phyloP scores from a whole-genome alignment of 2,329 filamentous ascomycete genomes.

The Fusarium longipes region DNA sequence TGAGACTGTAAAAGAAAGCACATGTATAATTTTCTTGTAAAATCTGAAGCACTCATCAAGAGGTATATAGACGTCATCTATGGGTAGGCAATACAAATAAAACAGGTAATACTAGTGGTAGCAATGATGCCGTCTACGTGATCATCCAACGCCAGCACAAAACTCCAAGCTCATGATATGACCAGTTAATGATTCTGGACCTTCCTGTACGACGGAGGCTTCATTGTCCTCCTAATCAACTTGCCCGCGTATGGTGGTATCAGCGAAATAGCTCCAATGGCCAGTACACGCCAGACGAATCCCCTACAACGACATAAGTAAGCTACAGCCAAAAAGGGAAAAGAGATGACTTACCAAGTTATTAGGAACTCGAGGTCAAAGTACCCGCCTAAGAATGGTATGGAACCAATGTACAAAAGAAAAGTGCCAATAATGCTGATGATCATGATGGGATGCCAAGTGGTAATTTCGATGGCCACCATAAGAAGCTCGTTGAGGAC shows the following conservation, averaged over 20 bases:
- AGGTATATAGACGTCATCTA: conserved; percentile 29
- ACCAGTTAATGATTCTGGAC: conserved; percentile 73
- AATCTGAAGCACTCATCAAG: conserved; percentile 15
- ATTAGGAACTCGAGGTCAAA: conserved; percentile 86
- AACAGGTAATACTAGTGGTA: conserved; percentile 29
- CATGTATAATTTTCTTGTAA: conserved; percentile 18
- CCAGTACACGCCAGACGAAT: conserved; percentile 88
- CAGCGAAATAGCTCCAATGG: conserved; percentile 82
- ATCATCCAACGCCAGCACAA: conserved; percentile 38
- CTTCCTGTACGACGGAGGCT: conserved; percentile 94
- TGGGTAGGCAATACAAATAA: conserved; percentile 19
- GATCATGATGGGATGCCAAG: conserved; percentile 96
- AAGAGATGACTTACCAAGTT: conserved; percentile 64
- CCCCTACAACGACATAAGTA: conserved; percentile 62
- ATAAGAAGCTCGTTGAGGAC: conserved; percentile 96
- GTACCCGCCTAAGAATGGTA: conserved; percentile 90
- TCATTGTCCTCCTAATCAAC: conserved; percentile 83
- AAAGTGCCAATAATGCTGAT: conserved; percentile 85
- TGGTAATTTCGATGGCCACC: conserved; percentile 96
- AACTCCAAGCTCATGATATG: conserved; percentile 18
- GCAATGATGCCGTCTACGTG: conserved; percentile 30
- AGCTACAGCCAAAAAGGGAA: neutral
- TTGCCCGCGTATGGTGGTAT: conserved; percentile 91
- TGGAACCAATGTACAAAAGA: conserved; percentile 79
- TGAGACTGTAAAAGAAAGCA: conserved; percentile 42